Conservation (phyloP, 2,329 filamentous ascomycete genomes). For the Colletotrichum sp. region DNA sequence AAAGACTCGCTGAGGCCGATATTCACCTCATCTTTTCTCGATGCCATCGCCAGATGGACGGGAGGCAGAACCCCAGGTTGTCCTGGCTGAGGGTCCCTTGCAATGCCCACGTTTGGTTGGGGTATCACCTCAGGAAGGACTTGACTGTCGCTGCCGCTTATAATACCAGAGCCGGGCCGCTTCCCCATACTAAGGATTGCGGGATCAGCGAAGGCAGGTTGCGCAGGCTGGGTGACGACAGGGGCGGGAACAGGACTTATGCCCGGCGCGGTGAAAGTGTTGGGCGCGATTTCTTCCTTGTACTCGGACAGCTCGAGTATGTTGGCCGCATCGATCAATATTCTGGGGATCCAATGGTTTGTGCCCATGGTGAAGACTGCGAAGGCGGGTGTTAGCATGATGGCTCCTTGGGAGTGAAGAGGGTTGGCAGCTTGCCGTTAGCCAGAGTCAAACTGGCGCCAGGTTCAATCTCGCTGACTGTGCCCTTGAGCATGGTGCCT, state of each 20-base stretch:
- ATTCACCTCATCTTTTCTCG: background rate
- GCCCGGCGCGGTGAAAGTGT: conserved; percentile 29
- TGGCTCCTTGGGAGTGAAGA: background rate
- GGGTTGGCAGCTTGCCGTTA: conserved; percentile 62
- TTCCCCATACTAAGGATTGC: conserved; percentile 76
- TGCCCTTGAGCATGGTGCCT: conserved; percentile 69
- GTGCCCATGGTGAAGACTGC: conserved; percentile 44
- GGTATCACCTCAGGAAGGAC: conserved; percentile 6
- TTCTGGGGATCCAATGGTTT: conserved; percentile 40
- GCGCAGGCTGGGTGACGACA: conserved; percentile 29
- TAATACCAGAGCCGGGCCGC: conserved; percentile 36
- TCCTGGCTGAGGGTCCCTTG: conserved; percentile 30
- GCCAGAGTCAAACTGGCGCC: conserved; percentile 72
- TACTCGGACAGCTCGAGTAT: conserved; percentile 51
- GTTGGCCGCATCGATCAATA: conserved; percentile 51
- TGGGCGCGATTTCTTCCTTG: conserved; percentile 30
- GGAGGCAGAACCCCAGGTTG: conserved; percentile 25
- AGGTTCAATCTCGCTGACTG: conserved; percentile 70
- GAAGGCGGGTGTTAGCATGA: background rate
- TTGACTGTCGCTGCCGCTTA: conserved; percentile 22
- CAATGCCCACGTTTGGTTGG: conserved; percentile 34
- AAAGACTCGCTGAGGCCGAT: conserved; percentile 23
- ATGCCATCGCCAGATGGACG: background rate
- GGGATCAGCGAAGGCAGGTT: conserved; percentile 72
- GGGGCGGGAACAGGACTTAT: conserved; percentile 29